Percentiles rank a stretch among this genome's conserved stretches.
Conservation (phyloP, 2,329 filamentous ascomycete genomes). For the Aspergillus sp. region DNA sequence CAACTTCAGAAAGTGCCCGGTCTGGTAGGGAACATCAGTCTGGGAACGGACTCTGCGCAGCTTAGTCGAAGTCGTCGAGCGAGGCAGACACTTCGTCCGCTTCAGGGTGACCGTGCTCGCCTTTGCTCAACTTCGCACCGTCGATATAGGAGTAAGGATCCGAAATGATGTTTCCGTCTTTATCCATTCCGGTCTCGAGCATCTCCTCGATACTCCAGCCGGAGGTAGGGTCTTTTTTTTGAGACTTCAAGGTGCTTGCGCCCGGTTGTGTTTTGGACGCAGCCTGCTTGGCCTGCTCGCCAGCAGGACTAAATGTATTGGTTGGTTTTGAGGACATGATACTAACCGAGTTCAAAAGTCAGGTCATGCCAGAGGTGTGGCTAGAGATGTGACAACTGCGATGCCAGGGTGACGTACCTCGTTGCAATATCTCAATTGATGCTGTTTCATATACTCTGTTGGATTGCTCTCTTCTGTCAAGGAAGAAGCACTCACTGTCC, state of each 20-base stretch:
- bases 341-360: not conserved
- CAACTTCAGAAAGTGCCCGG: not conserved
- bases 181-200: constrained; percentile 31
- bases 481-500: not conserved
- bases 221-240: constrained; percentile 10
- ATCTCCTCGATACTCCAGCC: constrained; percentile 30
- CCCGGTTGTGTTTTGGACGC: constrained; percentile 11
- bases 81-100: constrained; percentile 33
- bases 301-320: constrained; percentile 22
- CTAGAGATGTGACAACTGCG: too few relatives aligned
- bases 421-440: not conserved
- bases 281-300: constrained; percentile 5
- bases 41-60: too few relatives aligned
- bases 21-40: not conserved
- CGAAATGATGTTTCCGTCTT: constrained; percentile 33
- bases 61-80: constrained; percentile 31
- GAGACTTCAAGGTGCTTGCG: constrained; percentile 4
- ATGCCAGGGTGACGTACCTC: too few relatives aligned
- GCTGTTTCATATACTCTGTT: too few relatives aligned
- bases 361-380: not conserved
- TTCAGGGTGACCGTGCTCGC: constrained; percentile 21
- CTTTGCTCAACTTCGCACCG: constrained; percentile 20
- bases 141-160: constrained; percentile 26
- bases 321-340: constrained; percentile 30
- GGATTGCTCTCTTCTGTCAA: not conserved